Evolutionary conservation across 495 filamentous ascomycete genomes (phyloP), one percentile per base, ranked within the genome.

Genomic region (Aspergillus nanangensis): DNA sequence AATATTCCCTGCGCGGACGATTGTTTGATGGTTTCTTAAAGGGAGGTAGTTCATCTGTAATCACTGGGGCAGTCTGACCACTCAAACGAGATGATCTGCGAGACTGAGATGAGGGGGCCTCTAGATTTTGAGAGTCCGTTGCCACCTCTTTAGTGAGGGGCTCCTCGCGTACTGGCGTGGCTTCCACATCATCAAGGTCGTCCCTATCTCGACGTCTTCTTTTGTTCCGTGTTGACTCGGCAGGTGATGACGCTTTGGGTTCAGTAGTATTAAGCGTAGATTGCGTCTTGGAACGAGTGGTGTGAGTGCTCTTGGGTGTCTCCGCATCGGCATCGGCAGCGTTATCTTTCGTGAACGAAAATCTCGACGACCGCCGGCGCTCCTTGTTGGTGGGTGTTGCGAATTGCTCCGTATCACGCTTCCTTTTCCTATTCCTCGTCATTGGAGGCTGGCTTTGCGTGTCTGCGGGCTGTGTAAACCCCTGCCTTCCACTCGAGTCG

Each of bases 391-490:
- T 25, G 3, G 43, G 39, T 17, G 57, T 38, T 2, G 35, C 39
- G 27, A 44, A 36, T 18, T 42, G 9, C 3, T 59, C 49, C 4
- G 55, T 50, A 18, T 44, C 47, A 22, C 53, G 57, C 32, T 58
- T 55, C 1, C 71, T 62, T 43, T 73, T 75, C 40, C 71, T 62
- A 51, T 72, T 74, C 50, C 52, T 61, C 24, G 49, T 58, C n/a
- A 51, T 31, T 17, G 49, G 54, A 13, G 46, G 44, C 15, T 37
- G 38, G 2, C n/a, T 15, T 24, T n/a, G 20, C 19, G 38, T 47
- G 21, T 29, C 35, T 41, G 18, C 14, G 19, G 38, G 19, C 15
- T 37, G 37, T 13, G 20, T 39, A 14, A 14, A 36, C 33, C n/a
- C n/a, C 17, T 47, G 36, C 29, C 41, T 51, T 8, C 41, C 53